phyloP scores from a whole-genome alignment of 768 basidiomycete genomes.

The Suillus ampliporus region DNA sequence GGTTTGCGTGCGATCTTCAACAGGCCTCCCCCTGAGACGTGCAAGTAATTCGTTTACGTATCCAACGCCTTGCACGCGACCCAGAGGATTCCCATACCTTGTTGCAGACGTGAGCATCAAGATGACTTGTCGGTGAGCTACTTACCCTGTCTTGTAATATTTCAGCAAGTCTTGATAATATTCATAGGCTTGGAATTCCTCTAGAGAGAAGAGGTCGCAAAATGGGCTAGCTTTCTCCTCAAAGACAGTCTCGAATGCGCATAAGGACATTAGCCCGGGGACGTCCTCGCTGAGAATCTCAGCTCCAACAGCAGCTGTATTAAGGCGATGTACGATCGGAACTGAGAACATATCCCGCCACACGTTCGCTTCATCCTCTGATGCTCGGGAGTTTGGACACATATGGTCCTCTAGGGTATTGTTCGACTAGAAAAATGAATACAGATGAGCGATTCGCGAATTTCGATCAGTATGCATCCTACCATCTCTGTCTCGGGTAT shows the following conservation, averaged over 20 bases:
- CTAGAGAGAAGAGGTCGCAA: constrained; percentile 69
- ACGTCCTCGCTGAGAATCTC: constrained; percentile 60
- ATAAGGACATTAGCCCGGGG: constrained; percentile 68
- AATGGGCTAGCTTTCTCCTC: constrained; percentile 60
- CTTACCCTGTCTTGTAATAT: constrained; percentile 78
- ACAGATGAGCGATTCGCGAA: background rate
- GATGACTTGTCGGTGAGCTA: background rate
- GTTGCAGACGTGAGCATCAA: constrained; percentile 5
- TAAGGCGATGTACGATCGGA: constrained; percentile 63
- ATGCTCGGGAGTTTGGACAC: constrained; percentile 62
- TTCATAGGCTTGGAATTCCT: constrained; percentile 71
- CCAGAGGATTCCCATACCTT: constrained; percentile 72
- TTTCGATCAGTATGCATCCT: constrained; percentile 21
- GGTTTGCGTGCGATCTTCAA: constrained; percentile 72
- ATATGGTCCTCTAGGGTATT: constrained; percentile 70
- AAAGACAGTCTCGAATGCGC: constrained; percentile 80
- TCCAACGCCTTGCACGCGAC: constrained; percentile 83
- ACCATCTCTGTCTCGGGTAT: constrained; percentile 54
- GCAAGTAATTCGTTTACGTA: constrained; percentile 91
- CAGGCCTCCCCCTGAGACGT: constrained; percentile 68
- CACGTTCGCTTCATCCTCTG: constrained; percentile 47
- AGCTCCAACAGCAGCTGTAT: constrained; percentile 65
- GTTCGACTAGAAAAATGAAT: constrained; percentile 48
- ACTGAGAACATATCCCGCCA: constrained; percentile 66
- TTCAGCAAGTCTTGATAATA: constrained; percentile 77